Base-by-base conservation (phyloP, 2,329 filamentous ascomycete species). In the Sporothrix euskadiensis region DNA sequence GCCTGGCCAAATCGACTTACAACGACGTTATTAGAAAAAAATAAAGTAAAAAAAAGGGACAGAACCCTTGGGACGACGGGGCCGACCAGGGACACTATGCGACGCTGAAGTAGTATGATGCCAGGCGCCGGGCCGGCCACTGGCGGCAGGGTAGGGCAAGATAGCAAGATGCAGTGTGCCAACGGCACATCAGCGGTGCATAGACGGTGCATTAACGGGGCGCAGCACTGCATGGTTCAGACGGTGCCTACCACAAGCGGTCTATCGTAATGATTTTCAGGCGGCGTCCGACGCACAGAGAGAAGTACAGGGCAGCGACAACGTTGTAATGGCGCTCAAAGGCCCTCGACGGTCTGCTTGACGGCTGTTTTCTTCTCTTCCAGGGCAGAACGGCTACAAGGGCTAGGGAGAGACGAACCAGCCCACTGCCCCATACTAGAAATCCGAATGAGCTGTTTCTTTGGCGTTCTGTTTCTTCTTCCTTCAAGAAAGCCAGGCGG, bases 81-180 rank as follows among this genome's bases (percentile, higher is more conserved):
- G 10, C n/a, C 59, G 16, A 26, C 35, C 39, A 6, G 19, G 12
- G 9, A 44, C 19, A 44, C 59, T 8, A 14, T 65, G n/a, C n/a
- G 35, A 65, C 35, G n/a, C 8, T 65, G 59, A 44, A 59, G 56
- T 35, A 59, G 56, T 59, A 59, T 59, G 59, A 65, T 65, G 59
- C 35, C 35, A 65, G 59, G 35, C n/a, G 9, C 35, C 59, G 59
- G 35, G 35, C 35, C 59, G 35, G 59, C 59, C n/a, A 65, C 39
- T 26, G 35, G 9, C 59, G 59, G 59, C 4, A 65, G 39, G 14
- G n/a, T 12, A 65, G 59, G 59, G 59, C 12, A 26, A 63, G 35
- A 63, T 22, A n/a, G 12, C 35, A 9, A 65, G 35, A 44, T 22
- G 7, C 19, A 22, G 35, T 19, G n/a, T 44, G 32, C n/a, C 59